Percentiles rank a stretch among this genome's conserved stretches.
phyloP scores from a whole-genome alignment of 257 asterid genomes.

The Nicotiana knightiana region DNA sequence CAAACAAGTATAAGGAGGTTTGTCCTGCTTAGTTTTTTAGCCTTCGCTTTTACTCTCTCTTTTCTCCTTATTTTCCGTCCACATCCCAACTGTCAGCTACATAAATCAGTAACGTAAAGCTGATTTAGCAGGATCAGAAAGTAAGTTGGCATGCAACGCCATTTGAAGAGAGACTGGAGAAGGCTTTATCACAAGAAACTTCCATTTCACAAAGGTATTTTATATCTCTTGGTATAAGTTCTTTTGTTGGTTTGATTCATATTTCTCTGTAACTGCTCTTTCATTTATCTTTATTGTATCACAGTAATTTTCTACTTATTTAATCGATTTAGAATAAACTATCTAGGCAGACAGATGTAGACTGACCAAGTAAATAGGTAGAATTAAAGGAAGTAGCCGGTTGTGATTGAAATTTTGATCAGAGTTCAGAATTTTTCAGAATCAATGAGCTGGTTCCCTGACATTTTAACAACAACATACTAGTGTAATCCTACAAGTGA shows the following conservation, averaged over 20 bases:
- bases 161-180: conserved; percentile 92
- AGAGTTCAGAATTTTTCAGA: background rate
- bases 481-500: too few relatives aligned
- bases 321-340: background rate
- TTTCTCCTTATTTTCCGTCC: background rate
- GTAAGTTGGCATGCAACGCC: conserved; percentile 97
- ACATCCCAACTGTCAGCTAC: conserved; percentile 13
- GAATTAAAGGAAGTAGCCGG: background rate
- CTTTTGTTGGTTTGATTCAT: background rate
- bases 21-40: background rate
- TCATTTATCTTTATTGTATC: background rate
- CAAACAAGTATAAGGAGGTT: conserved; percentile 94
- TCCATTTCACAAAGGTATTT: conserved; percentile 50
- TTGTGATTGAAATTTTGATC: background rate
- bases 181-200: conserved; percentile 84
- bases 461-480: background rate
- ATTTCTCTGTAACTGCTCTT: background rate
- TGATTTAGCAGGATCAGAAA: conserved; percentile 42
- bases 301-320: background rate
- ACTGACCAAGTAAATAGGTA: background rate
- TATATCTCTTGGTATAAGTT: background rate
- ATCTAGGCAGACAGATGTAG: background rate
- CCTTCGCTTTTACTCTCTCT: background rate
- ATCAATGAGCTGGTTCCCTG: background rate
- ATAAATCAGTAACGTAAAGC: background rate